These are phyloP conservation scores for Plantago ovata DNA, from an alignment of 257 asterid genomes.

Conservation along the genomic window DNA sequence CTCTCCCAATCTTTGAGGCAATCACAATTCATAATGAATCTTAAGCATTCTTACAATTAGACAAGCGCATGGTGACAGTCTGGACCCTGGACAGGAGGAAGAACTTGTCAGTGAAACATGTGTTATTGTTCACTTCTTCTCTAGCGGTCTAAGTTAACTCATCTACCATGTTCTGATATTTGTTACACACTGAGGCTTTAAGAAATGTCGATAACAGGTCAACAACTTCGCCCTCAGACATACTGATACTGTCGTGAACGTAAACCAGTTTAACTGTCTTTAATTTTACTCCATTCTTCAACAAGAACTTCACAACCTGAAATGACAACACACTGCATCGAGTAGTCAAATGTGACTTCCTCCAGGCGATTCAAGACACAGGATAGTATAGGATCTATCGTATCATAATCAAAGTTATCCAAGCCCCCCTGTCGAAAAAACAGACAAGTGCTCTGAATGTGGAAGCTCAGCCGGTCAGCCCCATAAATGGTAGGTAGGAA, in stretches of 20 bases:
- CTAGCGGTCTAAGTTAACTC: not conserved
- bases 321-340: not conserved
- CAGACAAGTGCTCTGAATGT: not conserved
- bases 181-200: not conserved
- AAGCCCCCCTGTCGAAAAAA: not conserved
- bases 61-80: no score
- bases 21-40: no score
- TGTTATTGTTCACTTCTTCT: no score
- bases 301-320: not conserved
- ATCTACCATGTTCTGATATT: not conserved
- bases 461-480: not conserved
- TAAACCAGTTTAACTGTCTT: not conserved
- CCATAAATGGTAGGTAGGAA: no score
- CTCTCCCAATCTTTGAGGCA: no score
- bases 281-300: not conserved
- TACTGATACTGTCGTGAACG: no score
- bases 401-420: not conserved
- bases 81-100: no score
- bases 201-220: not conserved
- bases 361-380: not conserved
- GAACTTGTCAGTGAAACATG: no score
- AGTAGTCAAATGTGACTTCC: not conserved
- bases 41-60: no score
- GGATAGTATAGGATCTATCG: not conserved
- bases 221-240: not conserved